These are phyloP conservation scores for Chlorella sp. DNA, from an alignment of 139 green algal species.

Conservation along the genomic window DNA sequence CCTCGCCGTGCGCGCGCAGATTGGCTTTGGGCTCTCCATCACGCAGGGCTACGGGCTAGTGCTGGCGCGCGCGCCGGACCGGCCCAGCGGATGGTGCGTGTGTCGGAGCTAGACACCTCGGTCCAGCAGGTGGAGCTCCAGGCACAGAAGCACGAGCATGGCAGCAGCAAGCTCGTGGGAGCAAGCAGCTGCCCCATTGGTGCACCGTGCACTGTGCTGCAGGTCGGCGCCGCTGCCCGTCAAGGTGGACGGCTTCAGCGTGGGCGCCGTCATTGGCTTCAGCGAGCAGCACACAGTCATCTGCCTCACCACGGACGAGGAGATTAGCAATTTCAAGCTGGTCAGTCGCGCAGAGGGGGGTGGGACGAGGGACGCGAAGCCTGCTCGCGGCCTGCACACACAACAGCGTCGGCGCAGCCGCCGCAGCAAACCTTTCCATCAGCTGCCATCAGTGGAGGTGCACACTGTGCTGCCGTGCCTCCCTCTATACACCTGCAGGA, in stretches of 20 bases:
- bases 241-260: conserved; percentile 48
- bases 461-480: too few species aligned
- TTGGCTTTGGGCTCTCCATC: conserved; percentile 50
- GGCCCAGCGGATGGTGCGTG: conserved; percentile 30
- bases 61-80: conserved; percentile 23
- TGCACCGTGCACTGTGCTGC: too few species aligned
- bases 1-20: conserved; percentile 27
- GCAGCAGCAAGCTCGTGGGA: too few species aligned
- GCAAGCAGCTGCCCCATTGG: too few species aligned
- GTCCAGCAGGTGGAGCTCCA: too few species aligned
- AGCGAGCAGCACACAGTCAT: conserved; percentile 43
- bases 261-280: conserved; percentile 52
- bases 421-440: too few species aligned
- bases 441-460: too few species aligned
- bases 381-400: too few species aligned
- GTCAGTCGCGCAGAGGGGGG: conserved; percentile 15
- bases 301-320: conserved; percentile 29
- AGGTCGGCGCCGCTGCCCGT: conserved; percentile 47
- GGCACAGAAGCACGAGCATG: too few species aligned
- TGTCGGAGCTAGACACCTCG: not conserved
- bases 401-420: too few species aligned
- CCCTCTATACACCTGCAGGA: conserved; percentile 35
- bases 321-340: conserved; percentile 38
- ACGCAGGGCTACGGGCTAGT: conserved; percentile 49
- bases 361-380: not conserved